Evolutionary conservation across 2,329 filamentous ascomycete genomes (phyloP), one percentile per base, ranked within the genome.

Genomic region (Cordyceps cateniannulata): DNA sequence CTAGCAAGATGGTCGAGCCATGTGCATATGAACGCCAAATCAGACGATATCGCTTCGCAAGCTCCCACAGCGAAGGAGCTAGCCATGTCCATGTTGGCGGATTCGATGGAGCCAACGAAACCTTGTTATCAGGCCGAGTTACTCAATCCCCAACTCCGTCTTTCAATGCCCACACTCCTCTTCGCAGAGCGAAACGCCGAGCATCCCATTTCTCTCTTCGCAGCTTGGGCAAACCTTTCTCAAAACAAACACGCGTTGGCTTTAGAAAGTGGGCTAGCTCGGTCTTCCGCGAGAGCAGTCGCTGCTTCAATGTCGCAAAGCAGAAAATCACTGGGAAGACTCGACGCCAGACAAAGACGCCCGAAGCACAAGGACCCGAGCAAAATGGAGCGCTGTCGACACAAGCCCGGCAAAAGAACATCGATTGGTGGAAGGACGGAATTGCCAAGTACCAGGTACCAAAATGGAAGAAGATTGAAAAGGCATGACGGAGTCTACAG

Each of bases 381-480:
- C 68, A 29, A 66, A 64, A 53, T 69, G 27, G 67, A 72, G 20
- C 62, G 63, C 42, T 8, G n/a, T 54, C 5, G 9, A 20, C 42
- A 8, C 18, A 14, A 7, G 63, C 62, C 40, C 62, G 63, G 4
- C 64, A 63, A 47, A 67, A 66, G 14, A 64, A 68, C 35, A 64
- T 71, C 38, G 68, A 70, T 18, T 75, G 73, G 72, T 76, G 74
- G 74, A 68, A 65, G 51, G 71, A 72, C 8, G 72, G 71, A 4
- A 69, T 72, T 3, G 66, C 67, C 24, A 70, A 66, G 61, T 75
- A 71, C 59, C 68, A 66, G 20, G 70, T 69, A 14, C 71, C 71
- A 5, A 61, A 66, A 24, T 74, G 72, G 70, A 71, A 73, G 66
- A 62, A 64, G 40, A 73, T 74, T 64, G 32, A n/a, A 38, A 57